phyloP scores from a whole-genome alignment of 331 rosid genomes.

The Pyrus hybrid region DNA sequence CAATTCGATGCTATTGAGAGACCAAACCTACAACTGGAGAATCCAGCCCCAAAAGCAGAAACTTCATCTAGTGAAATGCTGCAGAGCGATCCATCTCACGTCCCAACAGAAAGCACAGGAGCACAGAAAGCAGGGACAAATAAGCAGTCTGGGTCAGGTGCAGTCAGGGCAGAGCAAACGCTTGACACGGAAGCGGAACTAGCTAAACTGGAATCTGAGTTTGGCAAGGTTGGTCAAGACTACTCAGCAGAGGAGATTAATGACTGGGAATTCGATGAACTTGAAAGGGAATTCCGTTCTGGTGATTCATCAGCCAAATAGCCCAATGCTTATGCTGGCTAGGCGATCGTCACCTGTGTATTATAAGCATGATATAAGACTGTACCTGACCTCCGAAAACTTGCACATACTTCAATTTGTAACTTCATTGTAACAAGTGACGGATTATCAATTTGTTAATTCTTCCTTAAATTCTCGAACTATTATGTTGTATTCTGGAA shows the following conservation, averaged over 20 bases:
- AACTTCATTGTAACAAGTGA: conserved; percentile 26
- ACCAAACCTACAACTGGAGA: conserved; percentile 71
- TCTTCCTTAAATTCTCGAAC: conserved; percentile 55
- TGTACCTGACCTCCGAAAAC: conserved; percentile 23
- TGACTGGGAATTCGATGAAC: conserved; percentile 98
- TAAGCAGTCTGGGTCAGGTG: conserved; percentile 28
- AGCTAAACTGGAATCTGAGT: conserved; percentile 84
- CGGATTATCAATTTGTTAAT: conserved; percentile 36
- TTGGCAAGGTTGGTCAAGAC: conserved; percentile 73
- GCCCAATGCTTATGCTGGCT: background rate
- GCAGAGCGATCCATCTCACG: conserved; percentile 22
- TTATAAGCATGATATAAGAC: conserved; percentile 16
- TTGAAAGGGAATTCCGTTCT: conserved; percentile 73
- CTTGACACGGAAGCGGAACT: conserved; percentile 73
- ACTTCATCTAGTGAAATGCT: conserved; percentile 34
- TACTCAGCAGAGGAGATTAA: conserved; percentile 74
- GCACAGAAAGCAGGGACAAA: conserved; percentile 27
- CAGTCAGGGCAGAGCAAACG: conserved; percentile 33
- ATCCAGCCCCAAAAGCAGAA: conserved; percentile 45
- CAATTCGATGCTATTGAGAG: conserved; percentile 83
- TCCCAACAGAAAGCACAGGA: conserved; percentile 16
- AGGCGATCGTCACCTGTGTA: conserved; percentile 7
- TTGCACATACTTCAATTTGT: conserved; percentile 24
- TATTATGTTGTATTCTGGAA: conserved; percentile 17
- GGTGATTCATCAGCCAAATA: conserved; percentile 37